phyloP scores from a whole-genome alignment of 257 asterid genomes.

The Forsythia suspensa region DNA sequence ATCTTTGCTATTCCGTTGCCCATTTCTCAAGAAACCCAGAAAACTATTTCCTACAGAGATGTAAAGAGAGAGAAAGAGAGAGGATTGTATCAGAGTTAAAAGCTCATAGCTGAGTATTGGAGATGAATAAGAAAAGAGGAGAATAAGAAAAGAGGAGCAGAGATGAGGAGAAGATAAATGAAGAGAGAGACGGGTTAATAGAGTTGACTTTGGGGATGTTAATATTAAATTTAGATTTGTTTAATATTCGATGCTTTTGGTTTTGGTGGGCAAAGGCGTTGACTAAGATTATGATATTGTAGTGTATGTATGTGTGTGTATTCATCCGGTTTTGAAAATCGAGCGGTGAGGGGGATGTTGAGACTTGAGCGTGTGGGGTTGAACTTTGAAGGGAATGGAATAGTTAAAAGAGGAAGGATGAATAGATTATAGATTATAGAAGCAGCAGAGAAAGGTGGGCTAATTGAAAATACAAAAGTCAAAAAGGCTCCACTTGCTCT shows the following conservation, averaged over 20 bases:
- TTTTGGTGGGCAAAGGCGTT: conserved; percentile 46
- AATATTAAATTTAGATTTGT: conserved; percentile 14
- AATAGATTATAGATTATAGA: conserved; percentile 11
- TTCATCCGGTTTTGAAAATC: neutral
- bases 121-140: conserved; percentile 22
- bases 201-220: conserved; percentile 57
- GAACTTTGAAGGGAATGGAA: conserved; percentile 7
- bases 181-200: conserved; percentile 25
- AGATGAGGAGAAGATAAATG: conserved; percentile 26
- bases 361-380: conserved; percentile 31
- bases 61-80: neutral
- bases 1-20: conserved; percentile 73
- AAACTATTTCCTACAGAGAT: neutral
- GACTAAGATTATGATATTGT: conserved; percentile 25
- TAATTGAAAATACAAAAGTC: conserved; percentile 33
- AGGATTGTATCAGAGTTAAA: conserved; percentile 13
- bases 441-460: neutral
- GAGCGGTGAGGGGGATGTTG: conserved; percentile 3
- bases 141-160: conserved; percentile 17
- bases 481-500: conserved; percentile 43
- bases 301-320: neutral
- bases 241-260: conserved; percentile 35
- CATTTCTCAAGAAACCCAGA: conserved; percentile 35
- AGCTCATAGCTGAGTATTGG: conserved; percentile 22
- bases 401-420: neutral